Conservation (phyloP, 345 rosid species). For the Ailanthus altissimus region DNA sequence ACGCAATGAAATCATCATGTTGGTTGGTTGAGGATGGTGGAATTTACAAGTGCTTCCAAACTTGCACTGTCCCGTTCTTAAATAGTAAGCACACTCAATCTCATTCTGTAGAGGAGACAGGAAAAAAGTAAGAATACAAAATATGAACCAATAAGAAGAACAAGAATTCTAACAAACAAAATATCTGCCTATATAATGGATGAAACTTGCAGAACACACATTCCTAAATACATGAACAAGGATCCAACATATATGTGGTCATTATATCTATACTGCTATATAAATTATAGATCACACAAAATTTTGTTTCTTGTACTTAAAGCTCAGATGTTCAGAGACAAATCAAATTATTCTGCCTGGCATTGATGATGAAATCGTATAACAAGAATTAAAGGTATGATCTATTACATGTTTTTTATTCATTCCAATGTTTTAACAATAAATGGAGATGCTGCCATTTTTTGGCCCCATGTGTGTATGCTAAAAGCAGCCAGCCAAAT, state of each 20-base stretch:
- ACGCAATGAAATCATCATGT: conserved; percentile 72
- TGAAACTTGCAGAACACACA: background rate
- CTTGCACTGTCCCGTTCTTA: conserved; percentile 97
- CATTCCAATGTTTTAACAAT: background rate
- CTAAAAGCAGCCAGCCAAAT: background rate
- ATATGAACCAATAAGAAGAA: background rate
- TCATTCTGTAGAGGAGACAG: conserved; percentile 63
- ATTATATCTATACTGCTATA: background rate
- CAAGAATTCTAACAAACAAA: background rate
- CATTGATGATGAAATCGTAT: background rate
- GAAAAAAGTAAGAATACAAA: conserved; percentile 10
- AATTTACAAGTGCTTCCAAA: conserved; percentile 92
- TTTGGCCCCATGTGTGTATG: background rate
- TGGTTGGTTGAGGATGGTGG: conserved; percentile 92
- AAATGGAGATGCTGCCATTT: background rate
- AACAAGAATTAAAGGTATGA: background rate
- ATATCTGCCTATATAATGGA: background rate
- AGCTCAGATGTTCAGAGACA: background rate
- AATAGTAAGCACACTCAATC: conserved; percentile 83
- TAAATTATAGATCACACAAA: background rate
- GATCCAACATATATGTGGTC: background rate
- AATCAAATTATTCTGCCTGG: background rate
- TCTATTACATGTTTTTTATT: background rate
- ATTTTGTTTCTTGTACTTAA: background rate
- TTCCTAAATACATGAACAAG: background rate